Evolutionary conservation across 2,329 filamentous ascomycete genomes (phyloP), one percentile per base, ranked within the genome.

Genomic region (Neoscytalidium dimidiatum): DNA sequence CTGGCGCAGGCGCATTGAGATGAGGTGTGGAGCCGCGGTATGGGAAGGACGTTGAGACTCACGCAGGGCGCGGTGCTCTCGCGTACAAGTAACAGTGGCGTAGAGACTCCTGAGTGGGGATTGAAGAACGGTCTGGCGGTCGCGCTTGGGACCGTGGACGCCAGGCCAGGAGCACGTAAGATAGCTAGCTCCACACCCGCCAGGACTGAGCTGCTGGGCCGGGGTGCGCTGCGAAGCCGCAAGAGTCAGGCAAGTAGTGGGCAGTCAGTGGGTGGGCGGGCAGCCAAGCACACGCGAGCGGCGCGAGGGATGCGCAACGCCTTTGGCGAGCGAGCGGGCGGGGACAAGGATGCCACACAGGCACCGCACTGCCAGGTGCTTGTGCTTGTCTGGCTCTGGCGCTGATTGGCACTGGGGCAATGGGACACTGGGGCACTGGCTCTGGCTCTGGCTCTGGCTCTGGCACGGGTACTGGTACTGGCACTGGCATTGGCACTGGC

Each of bases 1-100:
- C 52, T 52, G 38, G 63, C 63, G 63, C 63, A 65, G 38, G 63
- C 63, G 63, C 63, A 65, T 65, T 65, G 63, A 65, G 63, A 65
- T 65, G 63, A 65, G 53, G 63, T 51, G 63, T 65, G 63, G 63
- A 65, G 63, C 46, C 63, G 63, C 33, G 28, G 38, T 57, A 29
- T 46, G 62, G 62, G 62, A 56, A 19, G 51, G 51, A 63, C 38
- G 35, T 63, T 56, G 35, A 64, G 61, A 60, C 38, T 44, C 38
- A 41, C 17, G 38, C 56, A 60, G 56, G 56, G 41, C 56, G 38
- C 46, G 57, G 57, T 49, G 13, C 43, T 49, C 44, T 63, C 61
- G 61, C 61, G 48, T 63, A 63, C 46, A 62, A 62, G 58, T 62
- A 62, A 51, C 58, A 62, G 58, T 62, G 61, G 61, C 46, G 61